phyloP scores from a whole-genome alignment of 2,329 filamentous ascomycete species.

The Salinomyces thailandicus region DNA sequence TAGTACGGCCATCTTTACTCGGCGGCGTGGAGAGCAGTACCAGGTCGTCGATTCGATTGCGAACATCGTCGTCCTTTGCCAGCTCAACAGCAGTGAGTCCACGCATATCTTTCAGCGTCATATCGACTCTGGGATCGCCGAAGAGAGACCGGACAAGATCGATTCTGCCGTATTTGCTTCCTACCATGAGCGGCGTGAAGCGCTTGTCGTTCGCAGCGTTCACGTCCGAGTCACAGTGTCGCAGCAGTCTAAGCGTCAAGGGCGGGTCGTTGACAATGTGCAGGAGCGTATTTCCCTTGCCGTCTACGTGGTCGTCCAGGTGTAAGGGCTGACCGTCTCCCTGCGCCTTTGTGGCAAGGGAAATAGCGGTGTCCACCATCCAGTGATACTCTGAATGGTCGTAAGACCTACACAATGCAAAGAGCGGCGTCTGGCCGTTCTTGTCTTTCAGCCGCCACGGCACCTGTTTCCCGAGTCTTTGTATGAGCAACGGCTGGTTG shows the following conservation, averaged over 20 bases:
- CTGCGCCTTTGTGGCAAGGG: slow-evolving; percentile 63
- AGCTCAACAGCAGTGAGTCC: slow-evolving; percentile 91
- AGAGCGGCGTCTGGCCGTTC: slow-evolving; percentile 95
- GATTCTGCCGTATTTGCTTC: slow-evolving; percentile 92
- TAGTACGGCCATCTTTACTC: slow-evolving; percentile 68
- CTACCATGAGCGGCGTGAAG: slow-evolving; percentile 94
- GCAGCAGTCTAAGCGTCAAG: slow-evolving; percentile 63
- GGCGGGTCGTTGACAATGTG: slow-evolving; percentile 85
- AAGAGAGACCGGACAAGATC: slow-evolving; percentile 88
- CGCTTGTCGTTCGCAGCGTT: slow-evolving; percentile 92
- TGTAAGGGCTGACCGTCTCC: slow-evolving; percentile 71
- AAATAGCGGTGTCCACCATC: slow-evolving; percentile 78
- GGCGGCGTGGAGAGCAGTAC: slow-evolving; percentile 67
- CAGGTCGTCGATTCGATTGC: slow-evolving; percentile 92
- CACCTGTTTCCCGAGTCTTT: slow-evolving; percentile 62
- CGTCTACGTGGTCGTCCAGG: slow-evolving; percentile 84
- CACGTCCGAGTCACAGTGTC: slow-evolving; percentile 83
- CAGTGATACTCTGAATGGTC: slow-evolving; percentile 76
- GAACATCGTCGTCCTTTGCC: slow-evolving; percentile 93
- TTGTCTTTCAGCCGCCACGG: slow-evolving; percentile 88
- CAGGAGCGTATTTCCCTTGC: slow-evolving; percentile 86
- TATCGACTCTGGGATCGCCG: slow-evolving; percentile 75
- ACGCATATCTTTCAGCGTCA: slow-evolving; percentile 70
- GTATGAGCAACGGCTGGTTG: slow-evolving; percentile 72
- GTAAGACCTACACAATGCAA: slow-evolving; percentile 89